Conservation (phyloP, 805 yeast genomes). For the Henningerozyma blattae region DNA sequence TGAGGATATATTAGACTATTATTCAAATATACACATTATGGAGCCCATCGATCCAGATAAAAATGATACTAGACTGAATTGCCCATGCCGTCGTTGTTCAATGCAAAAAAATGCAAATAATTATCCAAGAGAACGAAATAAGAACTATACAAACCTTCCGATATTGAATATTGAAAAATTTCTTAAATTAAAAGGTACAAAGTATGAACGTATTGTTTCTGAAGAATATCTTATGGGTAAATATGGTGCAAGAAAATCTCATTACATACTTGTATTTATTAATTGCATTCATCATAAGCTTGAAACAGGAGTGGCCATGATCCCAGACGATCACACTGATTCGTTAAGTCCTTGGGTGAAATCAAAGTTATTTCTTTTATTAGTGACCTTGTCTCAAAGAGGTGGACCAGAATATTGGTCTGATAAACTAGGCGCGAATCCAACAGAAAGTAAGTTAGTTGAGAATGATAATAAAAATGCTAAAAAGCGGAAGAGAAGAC, state of each 20-base stretch:
- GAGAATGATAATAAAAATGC: background rate
- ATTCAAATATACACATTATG: too few species aligned
- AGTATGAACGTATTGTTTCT: constrained; percentile 21
- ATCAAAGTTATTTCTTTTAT: constrained; percentile 18
- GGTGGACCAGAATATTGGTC: constrained; percentile 28
- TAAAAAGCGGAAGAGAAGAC: constrained; percentile 2
- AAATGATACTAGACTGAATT: too few species aligned
- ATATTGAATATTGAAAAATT: constrained; percentile 10
- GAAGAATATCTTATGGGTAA: constrained; percentile 22
- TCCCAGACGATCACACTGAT: constrained; percentile 13
- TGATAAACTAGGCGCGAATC: constrained; percentile 15
- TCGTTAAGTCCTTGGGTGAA: constrained; percentile 20
- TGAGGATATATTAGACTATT: too few species aligned
- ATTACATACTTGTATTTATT: constrained; percentile 20
- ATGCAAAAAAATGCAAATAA: too few species aligned
- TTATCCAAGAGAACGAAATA: too few species aligned
- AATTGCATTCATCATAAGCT: constrained; percentile 22
- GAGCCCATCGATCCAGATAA: too few species aligned
- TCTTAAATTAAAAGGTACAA: constrained; percentile 14
- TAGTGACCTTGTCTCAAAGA: constrained; percentile 21
- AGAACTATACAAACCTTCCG: too few species aligned
- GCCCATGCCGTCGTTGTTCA: too few species aligned
- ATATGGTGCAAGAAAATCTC: constrained; percentile 21
- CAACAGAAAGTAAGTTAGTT: background rate
- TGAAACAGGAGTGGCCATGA: constrained; percentile 17